Percentiles rank a stretch among this genome's conserved stretches.
Conservation (phyloP, 371 early-diverging fungal species). For the Mortierella sp. region DNA sequence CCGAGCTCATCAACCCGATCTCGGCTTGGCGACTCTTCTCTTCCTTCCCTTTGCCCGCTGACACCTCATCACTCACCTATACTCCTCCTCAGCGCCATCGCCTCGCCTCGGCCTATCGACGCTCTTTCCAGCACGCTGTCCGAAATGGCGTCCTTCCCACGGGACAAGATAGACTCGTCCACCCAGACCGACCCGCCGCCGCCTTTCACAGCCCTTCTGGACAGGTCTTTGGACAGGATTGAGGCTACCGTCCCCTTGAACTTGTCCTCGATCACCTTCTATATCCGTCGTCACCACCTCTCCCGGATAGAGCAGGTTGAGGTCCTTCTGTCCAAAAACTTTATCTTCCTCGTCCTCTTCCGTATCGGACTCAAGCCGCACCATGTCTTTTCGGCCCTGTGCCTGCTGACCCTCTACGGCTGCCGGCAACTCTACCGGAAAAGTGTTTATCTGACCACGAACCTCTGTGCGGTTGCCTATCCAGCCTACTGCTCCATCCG, state of each 20-base stretch:
- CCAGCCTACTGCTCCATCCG: constrained; percentile 51
- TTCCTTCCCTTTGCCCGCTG: not conserved
- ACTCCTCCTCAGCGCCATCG: not conserved
- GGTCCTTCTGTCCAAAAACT: constrained; percentile 36
- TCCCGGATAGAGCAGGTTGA: constrained; percentile 51
- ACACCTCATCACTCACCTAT: not conserved
- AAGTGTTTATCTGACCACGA: constrained; percentile 43
- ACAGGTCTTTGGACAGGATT: constrained; percentile 41
- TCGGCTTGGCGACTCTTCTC: not conserved
- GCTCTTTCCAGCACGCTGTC: not conserved
- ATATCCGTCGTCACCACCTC: constrained; percentile 53
- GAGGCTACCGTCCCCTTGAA: constrained; percentile 52
- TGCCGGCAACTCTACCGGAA: constrained; percentile 42
- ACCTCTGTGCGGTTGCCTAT: constrained; percentile 53
- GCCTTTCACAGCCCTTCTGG: constrained; percentile 52
- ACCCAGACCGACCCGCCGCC: constrained; percentile 49
- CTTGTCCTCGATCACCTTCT: constrained; percentile 51
- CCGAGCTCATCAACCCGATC: too few relatives aligned
- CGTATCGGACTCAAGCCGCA: constrained; percentile 46
- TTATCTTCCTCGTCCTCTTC: constrained; percentile 36
- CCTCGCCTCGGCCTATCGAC: not conserved
- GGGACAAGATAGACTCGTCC: constrained; percentile 51
- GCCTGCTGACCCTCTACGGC: constrained; percentile 28
- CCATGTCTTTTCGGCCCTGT: constrained; percentile 42
- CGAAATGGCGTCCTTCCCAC: constrained; percentile 48